A percentile compares a stretch with the other conserved stretches of the same genome.
These are phyloP conservation scores for Hanseniaspora mollemarum DNA, from an alignment of 805 yeast genomes.

Conservation along the genomic window DNA sequence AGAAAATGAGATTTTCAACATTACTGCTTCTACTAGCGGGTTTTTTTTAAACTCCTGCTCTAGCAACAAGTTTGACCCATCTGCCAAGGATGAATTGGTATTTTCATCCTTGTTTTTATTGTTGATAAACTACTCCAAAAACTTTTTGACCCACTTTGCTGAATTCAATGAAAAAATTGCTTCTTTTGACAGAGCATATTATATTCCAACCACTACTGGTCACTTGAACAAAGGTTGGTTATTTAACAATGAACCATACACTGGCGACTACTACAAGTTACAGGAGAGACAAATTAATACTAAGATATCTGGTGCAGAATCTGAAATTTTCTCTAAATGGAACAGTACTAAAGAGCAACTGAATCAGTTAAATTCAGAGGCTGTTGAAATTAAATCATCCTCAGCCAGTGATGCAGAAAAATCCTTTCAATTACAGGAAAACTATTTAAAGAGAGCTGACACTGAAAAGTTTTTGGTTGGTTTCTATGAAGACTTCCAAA, in stretches of 20 bases:
- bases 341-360: not conserved
- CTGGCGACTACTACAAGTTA: slow-evolving; percentile 49
- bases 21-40: slow-evolving; percentile 71
- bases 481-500: slow-evolving; percentile 63
- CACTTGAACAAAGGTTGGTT: slow-evolving; percentile 71
- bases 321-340: slow-evolving; percentile 13
- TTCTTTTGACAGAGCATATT: slow-evolving; percentile 41
- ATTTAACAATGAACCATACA: slow-evolving; percentile 25
- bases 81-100: slow-evolving; percentile 29
- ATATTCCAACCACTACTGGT: slow-evolving; percentile 49
- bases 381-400: not conserved
- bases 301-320: not conserved
- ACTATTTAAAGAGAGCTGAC: slow-evolving; percentile 34
- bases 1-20: slow-evolving; percentile 67
- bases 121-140: slow-evolving; percentile 53
- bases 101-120: slow-evolving; percentile 43
- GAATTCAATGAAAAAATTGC: slow-evolving; percentile 39
- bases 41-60: slow-evolving; percentile 67
- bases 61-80: slow-evolving; percentile 57
- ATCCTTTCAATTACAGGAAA: not conserved
- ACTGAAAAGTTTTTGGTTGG: slow-evolving; percentile 67
- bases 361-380: not conserved
- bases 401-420: not conserved
- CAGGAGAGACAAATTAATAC: slow-evolving; percentile 33
- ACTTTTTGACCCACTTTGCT: slow-evolving; percentile 43